Conservation (phyloP, 495 filamentous ascomycete genomes). For the Choiromyces venosus region DNA sequence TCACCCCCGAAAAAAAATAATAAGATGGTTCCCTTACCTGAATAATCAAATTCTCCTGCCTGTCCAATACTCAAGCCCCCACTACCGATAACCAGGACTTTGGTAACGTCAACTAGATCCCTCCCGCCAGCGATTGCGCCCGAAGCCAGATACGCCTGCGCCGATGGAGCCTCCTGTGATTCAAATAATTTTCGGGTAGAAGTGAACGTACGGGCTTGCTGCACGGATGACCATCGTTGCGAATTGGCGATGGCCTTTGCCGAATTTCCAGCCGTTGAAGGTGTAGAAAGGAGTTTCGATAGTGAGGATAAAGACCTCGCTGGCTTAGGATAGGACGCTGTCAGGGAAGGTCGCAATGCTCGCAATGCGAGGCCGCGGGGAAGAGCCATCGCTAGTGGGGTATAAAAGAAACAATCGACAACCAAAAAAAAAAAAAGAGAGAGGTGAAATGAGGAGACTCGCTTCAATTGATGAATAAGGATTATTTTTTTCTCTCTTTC, state of each 20-base stretch:
- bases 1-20: conserved; percentile 21
- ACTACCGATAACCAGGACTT: conserved; percentile 93
- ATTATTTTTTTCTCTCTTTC: neutral
- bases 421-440: neutral
- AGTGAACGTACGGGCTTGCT: conserved; percentile 42
- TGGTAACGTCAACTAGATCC: conserved; percentile 84
- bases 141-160: conserved; percentile 81
- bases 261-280: conserved; percentile 4
- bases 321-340: conserved; percentile 27
- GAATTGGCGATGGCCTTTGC: conserved; percentile 12
- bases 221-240: conserved; percentile 35
- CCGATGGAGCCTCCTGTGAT: conserved; percentile 66
- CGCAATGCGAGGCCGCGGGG: conserved; percentile 37
- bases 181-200: conserved; percentile 40
- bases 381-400: conserved; percentile 28
- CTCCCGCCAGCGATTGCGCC: conserved; percentile 68
- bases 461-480: neutral
- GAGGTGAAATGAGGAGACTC: neutral
- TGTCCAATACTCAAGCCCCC: conserved; percentile 97
- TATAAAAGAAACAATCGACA: neutral
- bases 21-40: conserved; percentile 56
- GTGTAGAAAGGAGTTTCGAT: conserved; percentile 34
- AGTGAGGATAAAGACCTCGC: conserved; percentile 37
- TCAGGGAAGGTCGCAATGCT: conserved; percentile 29
- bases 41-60: conserved; percentile 98